These are phyloP conservation scores for Fragaria vesca DNA, from an alignment of 306 rosid genomes.

Conservation along the genomic window DNA sequence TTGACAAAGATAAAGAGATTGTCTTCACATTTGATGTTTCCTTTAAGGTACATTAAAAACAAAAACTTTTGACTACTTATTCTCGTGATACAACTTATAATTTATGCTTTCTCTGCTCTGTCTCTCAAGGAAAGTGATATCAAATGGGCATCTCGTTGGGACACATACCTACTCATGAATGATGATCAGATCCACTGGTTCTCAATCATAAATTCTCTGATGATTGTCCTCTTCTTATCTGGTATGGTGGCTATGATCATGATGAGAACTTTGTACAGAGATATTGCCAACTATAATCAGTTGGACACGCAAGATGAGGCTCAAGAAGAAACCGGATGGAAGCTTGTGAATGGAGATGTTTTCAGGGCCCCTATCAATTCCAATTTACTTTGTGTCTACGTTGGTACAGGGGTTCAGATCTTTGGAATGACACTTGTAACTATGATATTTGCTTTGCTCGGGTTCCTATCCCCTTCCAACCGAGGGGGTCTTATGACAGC, in stretches of 20 bases:
- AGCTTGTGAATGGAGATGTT: conserved; percentile 95
- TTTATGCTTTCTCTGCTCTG: conserved; percentile 2
- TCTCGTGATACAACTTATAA: conserved; percentile 14
- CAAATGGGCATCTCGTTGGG: conserved; percentile 99
- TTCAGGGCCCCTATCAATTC: conserved; percentile 92
- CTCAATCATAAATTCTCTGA: conserved; percentile 92
- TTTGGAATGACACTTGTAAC: conserved; percentile 97
- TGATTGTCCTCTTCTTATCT: conserved; percentile 98
- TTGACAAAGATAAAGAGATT: conserved; percentile 66
- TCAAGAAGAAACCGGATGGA: conserved; percentile 99
- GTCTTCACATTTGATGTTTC: conserved; percentile 96
- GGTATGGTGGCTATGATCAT: conserved; percentile 99
- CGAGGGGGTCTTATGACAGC: conserved; percentile 99
- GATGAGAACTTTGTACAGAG: conserved; percentile 99
- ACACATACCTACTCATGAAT: conserved; percentile 98
- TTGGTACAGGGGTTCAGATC: conserved; percentile 98
- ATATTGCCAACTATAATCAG: conserved; percentile 96
- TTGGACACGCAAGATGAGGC: conserved; percentile 99
- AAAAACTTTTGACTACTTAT: conserved; percentile 7
- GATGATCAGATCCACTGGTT: conserved; percentile 99
- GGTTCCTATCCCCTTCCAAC: conserved; percentile 98
- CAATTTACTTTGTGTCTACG: conserved; percentile 83
- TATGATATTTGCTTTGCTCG: conserved; percentile 93
- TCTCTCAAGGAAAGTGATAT: conserved; percentile 75
- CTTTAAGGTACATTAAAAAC: conserved; percentile 61